Conservation (phyloP, 225 moss, liverwort and hornwort genomes). For the Climacium dendroides region DNA sequence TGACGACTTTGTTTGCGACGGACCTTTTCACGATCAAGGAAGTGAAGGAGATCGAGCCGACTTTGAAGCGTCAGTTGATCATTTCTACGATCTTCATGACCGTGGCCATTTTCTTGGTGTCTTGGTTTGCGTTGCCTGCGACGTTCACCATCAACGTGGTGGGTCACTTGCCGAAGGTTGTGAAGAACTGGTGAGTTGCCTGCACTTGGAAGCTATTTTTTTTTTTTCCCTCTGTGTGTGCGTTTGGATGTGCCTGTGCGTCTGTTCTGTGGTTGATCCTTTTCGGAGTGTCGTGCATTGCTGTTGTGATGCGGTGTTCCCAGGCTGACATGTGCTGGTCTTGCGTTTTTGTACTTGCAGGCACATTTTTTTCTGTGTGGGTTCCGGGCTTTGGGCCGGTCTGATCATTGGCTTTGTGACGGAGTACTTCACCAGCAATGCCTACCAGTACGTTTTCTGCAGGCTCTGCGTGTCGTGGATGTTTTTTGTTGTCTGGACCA, state of each 20-base stretch:
- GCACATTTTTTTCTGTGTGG: conserved; percentile 56
- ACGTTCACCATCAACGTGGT: conserved; percentile 75
- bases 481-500: too few species aligned
- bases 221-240: too few species aligned
- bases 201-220: too few species aligned
- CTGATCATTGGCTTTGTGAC: conserved; percentile 60
- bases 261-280: accelerated
- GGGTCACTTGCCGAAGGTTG: conserved; percentile 40
- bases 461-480: too few species aligned
- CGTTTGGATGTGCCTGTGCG: not conserved
- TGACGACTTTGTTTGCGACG: conserved; percentile 76
- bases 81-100: conserved; percentile 81
- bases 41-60: conserved; percentile 66
- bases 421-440: conserved; percentile 68
- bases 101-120: conserved; percentile 40
- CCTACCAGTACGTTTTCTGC: conserved; percentile 21
- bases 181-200: conserved; percentile 58
- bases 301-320: not conserved
- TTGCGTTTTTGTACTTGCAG: not conserved
- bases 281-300: too few species aligned
- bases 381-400: conserved; percentile 48
- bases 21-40: conserved; percentile 47
- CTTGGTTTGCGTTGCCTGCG: conserved; percentile 45
- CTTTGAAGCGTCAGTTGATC: conserved; percentile 62
- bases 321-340: not conserved